phyloP scores from a whole-genome alignment of 371 early-diverging fungal species.

The Mortierella sp. region DNA sequence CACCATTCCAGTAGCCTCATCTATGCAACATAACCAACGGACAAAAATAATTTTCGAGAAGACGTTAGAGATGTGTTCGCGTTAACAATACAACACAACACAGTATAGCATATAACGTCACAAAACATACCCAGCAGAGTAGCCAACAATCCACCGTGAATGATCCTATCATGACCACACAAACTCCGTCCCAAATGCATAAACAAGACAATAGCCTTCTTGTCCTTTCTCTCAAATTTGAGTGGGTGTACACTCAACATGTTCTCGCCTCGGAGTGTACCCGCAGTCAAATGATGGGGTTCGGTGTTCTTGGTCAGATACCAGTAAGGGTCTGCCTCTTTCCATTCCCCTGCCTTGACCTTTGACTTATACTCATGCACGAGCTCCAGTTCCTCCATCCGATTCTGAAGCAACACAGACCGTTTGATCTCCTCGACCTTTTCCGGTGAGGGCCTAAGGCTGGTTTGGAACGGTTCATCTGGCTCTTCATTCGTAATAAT shows the following conservation, averaged over 20 bases:
- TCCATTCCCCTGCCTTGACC: conserved; percentile 43
- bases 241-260: conserved; percentile 47
- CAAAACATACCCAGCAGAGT: conserved; percentile 73
- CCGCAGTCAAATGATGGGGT: conserved; percentile 42
- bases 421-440: conserved; percentile 34
- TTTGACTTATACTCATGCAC: conserved; percentile 40
- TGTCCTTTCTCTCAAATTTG: conserved; percentile 52
- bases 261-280: conserved; percentile 48
- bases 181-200: conserved; percentile 56
- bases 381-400: conserved; percentile 29
- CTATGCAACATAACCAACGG: conserved; percentile 4
- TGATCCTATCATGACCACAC: conserved; percentile 81
- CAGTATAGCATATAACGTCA: no score
- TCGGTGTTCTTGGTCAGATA: conserved; percentile 41
- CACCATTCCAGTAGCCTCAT: conserved; percentile 60
- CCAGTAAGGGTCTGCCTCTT: conserved; percentile 44
- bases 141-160: conserved; percentile 83
- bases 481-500: conserved; percentile 33
- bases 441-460: not conserved
- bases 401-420: conserved; percentile 28
- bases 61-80: no score
- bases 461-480: conserved; percentile 17
- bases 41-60: no score
- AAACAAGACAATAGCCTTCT: conserved; percentile 50
- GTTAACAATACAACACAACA: no score